Conservation (phyloP, 805 yeast species). For the Zygoascus tannicola region DNA sequence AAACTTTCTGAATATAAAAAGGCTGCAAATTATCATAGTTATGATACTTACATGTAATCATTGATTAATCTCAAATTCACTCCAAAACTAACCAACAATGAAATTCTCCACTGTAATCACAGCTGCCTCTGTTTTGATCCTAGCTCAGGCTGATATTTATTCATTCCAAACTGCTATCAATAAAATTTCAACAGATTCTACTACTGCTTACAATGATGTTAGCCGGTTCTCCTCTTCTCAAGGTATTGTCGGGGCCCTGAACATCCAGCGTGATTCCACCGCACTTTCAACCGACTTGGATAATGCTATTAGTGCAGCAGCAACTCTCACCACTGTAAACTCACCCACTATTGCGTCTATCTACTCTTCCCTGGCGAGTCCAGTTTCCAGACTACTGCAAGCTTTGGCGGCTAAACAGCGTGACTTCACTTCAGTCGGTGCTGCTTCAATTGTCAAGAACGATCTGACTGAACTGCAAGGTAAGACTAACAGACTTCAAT, state of each 20-base stretch:
- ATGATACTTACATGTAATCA: no score
- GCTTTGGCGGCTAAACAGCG: constrained; percentile 18
- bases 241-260: constrained; percentile 24
- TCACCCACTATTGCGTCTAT: constrained; percentile 7
- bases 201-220: constrained; percentile 7
- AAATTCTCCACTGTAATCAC: neutral
- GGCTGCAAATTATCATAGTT: no score
- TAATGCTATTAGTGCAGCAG: constrained; percentile 7
- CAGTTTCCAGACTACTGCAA: constrained; percentile 16
- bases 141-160: neutral
- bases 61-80: no score
- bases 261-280: constrained; percentile 21
- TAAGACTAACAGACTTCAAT: constrained; percentile 18
- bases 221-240: constrained; percentile 6
- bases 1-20: no score
- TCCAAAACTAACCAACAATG: neutral
- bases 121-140: neutral
- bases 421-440: constrained; percentile 20
- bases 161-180: neutral
- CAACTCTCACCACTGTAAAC: constrained; percentile 11
- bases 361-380: constrained; percentile 8
- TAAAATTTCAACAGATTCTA: constrained; percentile 3
- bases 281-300: constrained; percentile 16
- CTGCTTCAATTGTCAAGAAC: constrained; percentile 15
- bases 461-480: constrained; percentile 18